A percentile compares a stretch with the other conserved stretches of the same genome.
These are phyloP conservation scores for Microcyclosporella mali DNA, from an alignment of 2,329 filamentous ascomycete genomes.

Conservation along the genomic window DNA sequence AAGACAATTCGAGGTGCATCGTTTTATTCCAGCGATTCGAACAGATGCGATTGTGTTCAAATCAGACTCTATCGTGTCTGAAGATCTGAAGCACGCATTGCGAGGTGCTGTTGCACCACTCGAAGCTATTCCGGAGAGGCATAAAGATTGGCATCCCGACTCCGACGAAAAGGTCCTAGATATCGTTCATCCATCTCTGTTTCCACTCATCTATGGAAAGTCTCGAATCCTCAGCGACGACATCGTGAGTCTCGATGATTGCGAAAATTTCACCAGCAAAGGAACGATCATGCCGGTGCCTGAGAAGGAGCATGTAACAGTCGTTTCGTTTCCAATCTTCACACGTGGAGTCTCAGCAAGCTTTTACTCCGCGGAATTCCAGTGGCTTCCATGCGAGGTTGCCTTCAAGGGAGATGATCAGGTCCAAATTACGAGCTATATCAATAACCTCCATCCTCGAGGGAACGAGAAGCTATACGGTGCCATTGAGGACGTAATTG, in stretches of 20 bases:
- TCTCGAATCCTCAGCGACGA: constrained; percentile 37
- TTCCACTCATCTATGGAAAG: constrained; percentile 51
- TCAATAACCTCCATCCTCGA: constrained; percentile 28
- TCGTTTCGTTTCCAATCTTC: too few species aligned
- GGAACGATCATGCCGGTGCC: constrained; percentile 24
- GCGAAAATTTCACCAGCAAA: constrained; percentile 27
- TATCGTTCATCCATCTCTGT: constrained; percentile 59
- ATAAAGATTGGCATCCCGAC: constrained; percentile 55
- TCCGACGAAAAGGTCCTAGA: constrained; percentile 54
- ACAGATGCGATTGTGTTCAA: constrained; percentile 45
- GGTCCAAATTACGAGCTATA: constrained; percentile 25
- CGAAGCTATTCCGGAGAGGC: constrained; percentile 38
- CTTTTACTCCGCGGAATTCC: constrained; percentile 22
- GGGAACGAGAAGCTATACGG: constrained; percentile 20
- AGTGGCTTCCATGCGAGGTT: constrained; percentile 29
- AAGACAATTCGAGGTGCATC: constrained; percentile 35
- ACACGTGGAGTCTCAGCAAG: too few species aligned
- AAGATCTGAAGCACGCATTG: constrained; percentile 38
- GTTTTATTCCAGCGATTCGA: constrained; percentile 44
- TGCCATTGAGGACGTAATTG: constrained; percentile 22
- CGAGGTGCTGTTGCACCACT: constrained; percentile 41
- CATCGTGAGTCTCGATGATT: constrained; percentile 27
- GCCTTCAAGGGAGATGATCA: constrained; percentile 8
- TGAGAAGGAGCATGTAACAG: too few species aligned
- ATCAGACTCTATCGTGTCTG: constrained; percentile 44